Evolutionary conservation across 2,329 filamentous ascomycete genomes (phyloP).

Genomic region (Zymoseptoria tritici): DNA sequence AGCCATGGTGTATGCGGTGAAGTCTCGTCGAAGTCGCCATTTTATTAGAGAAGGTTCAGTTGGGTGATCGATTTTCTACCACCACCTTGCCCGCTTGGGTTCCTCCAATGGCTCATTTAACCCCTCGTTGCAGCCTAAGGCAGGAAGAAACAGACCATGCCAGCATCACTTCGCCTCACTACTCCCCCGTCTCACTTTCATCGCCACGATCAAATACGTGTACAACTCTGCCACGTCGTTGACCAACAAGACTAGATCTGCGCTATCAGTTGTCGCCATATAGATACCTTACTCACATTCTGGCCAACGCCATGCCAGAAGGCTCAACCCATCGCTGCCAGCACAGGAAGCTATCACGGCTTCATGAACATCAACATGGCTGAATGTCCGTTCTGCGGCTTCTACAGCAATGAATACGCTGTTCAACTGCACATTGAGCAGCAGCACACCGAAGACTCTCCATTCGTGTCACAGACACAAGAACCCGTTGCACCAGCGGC

Average conservation of each 20-base stretch:
- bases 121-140: constrained; percentile 2
- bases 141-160: background rate
- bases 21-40: constrained; percentile 14
- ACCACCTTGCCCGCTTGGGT: background rate
- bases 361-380: constrained; percentile 15
- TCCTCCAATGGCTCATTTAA: no score
- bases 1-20: constrained; percentile 29
- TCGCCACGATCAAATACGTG: background rate
- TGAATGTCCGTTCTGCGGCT: constrained; percentile 27
- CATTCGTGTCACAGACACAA: constrained; percentile 11
- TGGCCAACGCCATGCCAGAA: background rate
- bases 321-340: background rate
- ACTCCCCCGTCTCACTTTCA: background rate
- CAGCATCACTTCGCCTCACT: background rate
- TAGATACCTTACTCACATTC: background rate
- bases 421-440: constrained; percentile 30
- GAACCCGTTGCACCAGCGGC: background rate
- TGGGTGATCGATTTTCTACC: constrained; percentile 1
- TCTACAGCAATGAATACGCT: constrained; percentile 18
- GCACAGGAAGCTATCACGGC: background rate
- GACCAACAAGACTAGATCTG: background rate
- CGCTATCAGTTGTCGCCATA: background rate
- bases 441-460: constrained; percentile 25
- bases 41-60: constrained; percentile 14
- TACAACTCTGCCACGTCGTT: background rate